Evolutionary conservation across 2,329 filamentous ascomycete genomes (phyloP), one percentile per base, ranked within the genome.

Genomic region (Torrubiella hemipterigena): DNA sequence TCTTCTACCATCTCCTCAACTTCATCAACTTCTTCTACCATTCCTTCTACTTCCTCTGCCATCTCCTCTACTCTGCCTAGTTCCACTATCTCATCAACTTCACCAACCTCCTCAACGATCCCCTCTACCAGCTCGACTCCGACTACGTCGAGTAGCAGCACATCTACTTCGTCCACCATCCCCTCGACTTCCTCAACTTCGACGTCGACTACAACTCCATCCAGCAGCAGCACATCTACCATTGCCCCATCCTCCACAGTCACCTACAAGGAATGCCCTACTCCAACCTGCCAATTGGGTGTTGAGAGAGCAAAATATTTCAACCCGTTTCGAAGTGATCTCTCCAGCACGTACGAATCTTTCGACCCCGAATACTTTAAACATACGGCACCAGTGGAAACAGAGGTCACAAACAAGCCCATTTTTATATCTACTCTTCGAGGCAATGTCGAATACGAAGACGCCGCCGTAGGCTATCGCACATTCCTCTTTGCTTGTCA

Each of bases 401-500:
- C 14, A 29, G 16, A 20, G 13, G 30, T 26, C 23, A 24, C 29
- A 13, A 16, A 32, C 21, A 9, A 26, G 14, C 23, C 33, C 29
- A 32, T 36, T 6, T 36, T 21, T 27, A 36, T 36, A 20, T 17
- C 34, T 12, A 30, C 31, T 11, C 15, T 23, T n/a, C 7, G 17
- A 9, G 13, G 5, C 5, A 3, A 13, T n/a, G 20, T 16, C 16
- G 29, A 27, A 11, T 33, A 35, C 9, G 17, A 17, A n/a, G 30
- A 38, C 21, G 36, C 33, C 12, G 33, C 30, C 11, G 30, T 29
- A n/a, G 28, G 22, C 15, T 35, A 37, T 15, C 35, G 35, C 18
- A 29, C 28, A 21, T 38, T 31, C 30, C 24, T 38, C 9, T 38
- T 33, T 16, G 36, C 36, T 2, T 38, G 33, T 30, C 20, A 33